Evolutionary conservation across 805 yeast species (phyloP).

Genomic region (Wickerhamomyces canadensis): DNA sequence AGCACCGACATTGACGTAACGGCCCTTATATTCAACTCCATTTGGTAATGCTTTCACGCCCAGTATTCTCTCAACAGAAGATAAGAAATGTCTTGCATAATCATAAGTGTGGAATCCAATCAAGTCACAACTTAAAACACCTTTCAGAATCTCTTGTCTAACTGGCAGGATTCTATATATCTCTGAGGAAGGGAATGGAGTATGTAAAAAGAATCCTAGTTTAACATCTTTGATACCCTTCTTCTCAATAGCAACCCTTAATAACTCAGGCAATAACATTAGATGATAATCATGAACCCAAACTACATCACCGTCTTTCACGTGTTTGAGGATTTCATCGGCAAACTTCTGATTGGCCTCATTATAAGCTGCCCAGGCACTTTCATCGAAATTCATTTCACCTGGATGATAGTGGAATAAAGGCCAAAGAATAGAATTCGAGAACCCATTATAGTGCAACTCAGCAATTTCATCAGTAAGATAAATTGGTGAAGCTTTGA

Average conservation of each 20-base stretch:
- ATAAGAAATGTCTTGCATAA: slow-evolving; percentile 91
- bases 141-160: slow-evolving; percentile 82
- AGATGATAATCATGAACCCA: slow-evolving; percentile 99
- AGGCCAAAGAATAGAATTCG: slow-evolving; percentile 96
- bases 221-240: slow-evolving; percentile 50
- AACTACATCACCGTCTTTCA: slow-evolving; percentile 77
- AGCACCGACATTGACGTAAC: slow-evolving; percentile 85
- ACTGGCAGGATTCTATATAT: slow-evolving; percentile 95
- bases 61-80: slow-evolving; percentile 81
- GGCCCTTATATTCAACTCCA: slow-evolving; percentile 73
- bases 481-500: slow-evolving; percentile 87
- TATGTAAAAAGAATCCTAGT: slow-evolving; percentile 91
- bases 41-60: slow-evolving; percentile 83
- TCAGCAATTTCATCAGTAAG: slow-evolving; percentile 88
- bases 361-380: slow-evolving; percentile 96
- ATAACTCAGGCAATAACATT: slow-evolving; percentile 89
- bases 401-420: slow-evolving; percentile 98
- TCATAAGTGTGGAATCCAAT: slow-evolving; percentile 99
- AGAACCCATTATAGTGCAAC: slow-evolving; percentile 92
- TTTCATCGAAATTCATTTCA: slow-evolving; percentile 96
- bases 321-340: slow-evolving; percentile 58
- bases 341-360: slow-evolving; percentile 88
- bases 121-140: slow-evolving; percentile 89
- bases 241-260: slow-evolving; percentile 54
- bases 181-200: slow-evolving; percentile 97